Percentiles rank a stretch among this genome's conserved stretches.
phyloP scores from a whole-genome alignment of 352 stramenopile genomes.

The Globisporangium cylindrosporum region DNA sequence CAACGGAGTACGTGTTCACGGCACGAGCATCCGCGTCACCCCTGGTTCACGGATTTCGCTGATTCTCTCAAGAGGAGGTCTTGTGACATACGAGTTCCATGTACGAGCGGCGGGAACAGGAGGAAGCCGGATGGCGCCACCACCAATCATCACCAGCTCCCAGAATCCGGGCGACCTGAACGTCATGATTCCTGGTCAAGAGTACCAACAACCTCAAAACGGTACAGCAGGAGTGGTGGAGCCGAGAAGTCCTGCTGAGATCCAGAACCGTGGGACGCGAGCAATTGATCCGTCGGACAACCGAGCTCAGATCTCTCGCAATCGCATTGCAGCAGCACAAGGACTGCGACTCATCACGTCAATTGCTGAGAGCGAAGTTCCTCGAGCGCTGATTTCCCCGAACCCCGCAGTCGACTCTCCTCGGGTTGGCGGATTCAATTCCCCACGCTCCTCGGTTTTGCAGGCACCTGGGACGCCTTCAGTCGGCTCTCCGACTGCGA shows the following conservation, averaged over 20 bases:
- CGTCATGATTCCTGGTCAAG: conserved; percentile 52
- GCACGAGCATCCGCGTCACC: conserved; percentile 65
- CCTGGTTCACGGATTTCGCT: conserved; percentile 79
- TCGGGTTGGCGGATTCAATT: conserved; percentile 70
- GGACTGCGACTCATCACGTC: conserved; percentile 82
- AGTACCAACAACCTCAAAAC: conserved; percentile 66
- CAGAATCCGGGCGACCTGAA: conserved; percentile 44
- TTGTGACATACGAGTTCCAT: conserved; percentile 88
- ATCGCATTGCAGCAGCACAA: conserved; percentile 45
- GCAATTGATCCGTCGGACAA: conserved; percentile 25
- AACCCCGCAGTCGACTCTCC: conserved; percentile 86
- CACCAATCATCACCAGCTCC: conserved; percentile 47
- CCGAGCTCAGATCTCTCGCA: conserved; percentile 25
- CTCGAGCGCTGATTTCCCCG: conserved; percentile 75
- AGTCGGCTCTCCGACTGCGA: conserved; percentile 42
- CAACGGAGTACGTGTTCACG: conserved; percentile 84
- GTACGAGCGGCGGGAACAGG: conserved; percentile 26
- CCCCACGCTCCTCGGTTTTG: conserved; percentile 66
- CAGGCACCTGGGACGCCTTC: conserved; percentile 70
- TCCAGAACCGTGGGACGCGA: conserved; percentile 71
- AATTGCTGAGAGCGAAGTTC: conserved; percentile 76
- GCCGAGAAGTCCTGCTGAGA: conserved; percentile 71
- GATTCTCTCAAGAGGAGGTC: conserved; percentile 77
- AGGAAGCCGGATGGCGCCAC: conserved; percentile 26
- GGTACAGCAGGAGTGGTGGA: conserved; percentile 30